Evolutionary conservation across 805 yeast species (phyloP).

Genomic region (Cyberlindnera mycetangii): DNA sequence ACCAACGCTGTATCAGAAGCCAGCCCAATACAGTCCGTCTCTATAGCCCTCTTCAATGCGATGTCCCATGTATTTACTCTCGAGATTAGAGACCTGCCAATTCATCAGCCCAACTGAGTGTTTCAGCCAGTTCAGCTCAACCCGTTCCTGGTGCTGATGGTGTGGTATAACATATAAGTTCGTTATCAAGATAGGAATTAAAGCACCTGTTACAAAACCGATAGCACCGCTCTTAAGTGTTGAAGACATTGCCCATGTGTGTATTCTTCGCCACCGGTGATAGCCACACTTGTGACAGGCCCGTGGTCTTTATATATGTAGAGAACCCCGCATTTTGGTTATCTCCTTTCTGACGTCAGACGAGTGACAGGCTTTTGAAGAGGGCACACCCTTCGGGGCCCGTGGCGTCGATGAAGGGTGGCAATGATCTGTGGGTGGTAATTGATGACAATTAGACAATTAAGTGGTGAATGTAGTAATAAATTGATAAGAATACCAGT

Average conservation of each 20-base stretch:
- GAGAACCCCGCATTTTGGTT: not conserved
- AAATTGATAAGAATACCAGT: too few species aligned
- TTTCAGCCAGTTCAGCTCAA: conserved; percentile 24
- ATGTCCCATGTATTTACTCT: conserved; percentile 9
- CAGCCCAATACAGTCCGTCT: conserved; percentile 32
- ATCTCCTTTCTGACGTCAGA: not conserved
- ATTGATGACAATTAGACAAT: too few species aligned
- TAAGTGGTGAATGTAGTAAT: too few species aligned
- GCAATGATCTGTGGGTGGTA: too few species aligned
- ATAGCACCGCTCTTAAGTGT: conserved; percentile 21
- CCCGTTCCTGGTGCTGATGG: conserved; percentile 17
- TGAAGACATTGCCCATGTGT: conserved; percentile 5
- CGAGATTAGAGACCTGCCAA: conserved; percentile 17
- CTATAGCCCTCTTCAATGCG: conserved; percentile 20
- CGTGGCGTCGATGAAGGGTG: too few species aligned
- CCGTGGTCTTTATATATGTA: too few species aligned
- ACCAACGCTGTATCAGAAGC: conserved; percentile 26
- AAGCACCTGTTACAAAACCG: conserved; percentile 26
- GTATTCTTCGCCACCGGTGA: too few species aligned
- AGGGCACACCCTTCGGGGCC: too few species aligned
- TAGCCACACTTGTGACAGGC: too few species aligned
- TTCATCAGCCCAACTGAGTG: conserved; percentile 23
- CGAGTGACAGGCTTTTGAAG: too few species aligned
- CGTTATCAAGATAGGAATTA: conserved; percentile 25
- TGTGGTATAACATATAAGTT: conserved; percentile 21